phyloP scores from a whole-genome alignment of 345 rosid genomes.

The Gossypium turneri region DNA sequence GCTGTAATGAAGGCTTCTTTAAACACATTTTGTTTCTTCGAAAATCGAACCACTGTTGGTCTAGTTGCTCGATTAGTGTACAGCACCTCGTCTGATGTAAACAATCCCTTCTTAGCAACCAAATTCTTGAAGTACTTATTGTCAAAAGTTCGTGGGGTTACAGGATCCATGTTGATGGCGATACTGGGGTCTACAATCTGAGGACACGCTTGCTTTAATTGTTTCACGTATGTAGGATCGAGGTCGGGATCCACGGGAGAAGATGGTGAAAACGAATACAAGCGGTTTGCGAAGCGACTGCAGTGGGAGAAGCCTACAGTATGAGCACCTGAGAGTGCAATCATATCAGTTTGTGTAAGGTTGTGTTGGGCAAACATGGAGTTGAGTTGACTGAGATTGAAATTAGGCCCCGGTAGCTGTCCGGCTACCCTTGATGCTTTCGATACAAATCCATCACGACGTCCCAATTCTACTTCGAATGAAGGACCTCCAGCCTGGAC shows the following conservation, averaged over 20 bases:
- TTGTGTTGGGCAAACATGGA: constrained; percentile 45
- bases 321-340: constrained; percentile 54
- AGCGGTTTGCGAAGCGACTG: constrained; percentile 53
- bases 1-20: constrained; percentile 51
- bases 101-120: constrained; percentile 60
- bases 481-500: constrained; percentile 42
- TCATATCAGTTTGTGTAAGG: constrained; percentile 29
- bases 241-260: constrained; percentile 61
- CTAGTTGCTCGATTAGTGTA: constrained; percentile 45
- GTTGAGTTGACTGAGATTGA: constrained; percentile 42
- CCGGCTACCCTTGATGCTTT: constrained; percentile 52
- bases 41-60: constrained; percentile 46
- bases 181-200: constrained; percentile 39
- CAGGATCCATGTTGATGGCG: constrained; percentile 53
- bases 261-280: constrained; percentile 53
- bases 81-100: constrained; percentile 65
- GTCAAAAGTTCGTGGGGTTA: constrained; percentile 52
- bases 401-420: constrained; percentile 58
- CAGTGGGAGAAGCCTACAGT: constrained; percentile 78
- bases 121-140: constrained; percentile 66
- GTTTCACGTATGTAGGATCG: constrained; percentile 43
- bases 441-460: constrained; percentile 66
- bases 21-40: constrained; percentile 45
- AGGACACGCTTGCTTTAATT: constrained; percentile 55
- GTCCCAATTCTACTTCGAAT: constrained; percentile 70